phyloP scores from a whole-genome alignment of 108 stramenopile genomes.

The Fragilaria crotonensis region DNA sequence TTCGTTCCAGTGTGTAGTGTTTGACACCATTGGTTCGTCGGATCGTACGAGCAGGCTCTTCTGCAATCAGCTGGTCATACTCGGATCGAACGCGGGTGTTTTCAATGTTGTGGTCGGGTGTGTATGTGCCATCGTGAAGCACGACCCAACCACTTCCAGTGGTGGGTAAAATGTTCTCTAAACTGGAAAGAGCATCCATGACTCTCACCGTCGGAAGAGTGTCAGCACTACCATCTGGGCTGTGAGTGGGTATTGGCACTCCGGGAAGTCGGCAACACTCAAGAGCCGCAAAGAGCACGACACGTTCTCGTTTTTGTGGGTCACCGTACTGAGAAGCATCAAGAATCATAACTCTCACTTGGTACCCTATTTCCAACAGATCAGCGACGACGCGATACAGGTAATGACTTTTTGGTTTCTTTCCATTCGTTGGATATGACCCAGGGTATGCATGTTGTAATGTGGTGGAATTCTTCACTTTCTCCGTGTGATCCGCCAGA shows the following conservation, averaged over 20 bases:
- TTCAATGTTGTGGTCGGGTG: slow-evolving; percentile 16
- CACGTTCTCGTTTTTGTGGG: slow-evolving; percentile 37
- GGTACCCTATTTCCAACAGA: slow-evolving; percentile 34
- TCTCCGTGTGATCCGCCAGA: neutral
- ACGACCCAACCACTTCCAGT: slow-evolving; percentile 10
- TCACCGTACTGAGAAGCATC: slow-evolving; percentile 34
- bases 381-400: slow-evolving; percentile 18
- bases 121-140: slow-evolving; percentile 2
- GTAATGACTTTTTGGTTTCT: slow-evolving; percentile 16
- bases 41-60: slow-evolving; percentile 39
- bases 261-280: slow-evolving; percentile 23
- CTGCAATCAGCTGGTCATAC: slow-evolving; percentile 9
- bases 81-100: slow-evolving; percentile 5
- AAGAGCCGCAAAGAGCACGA: slow-evolving; percentile 35
- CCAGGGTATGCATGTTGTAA: neutral
- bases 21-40: slow-evolving; percentile 14
- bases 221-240: slow-evolving; percentile 15
- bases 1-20: slow-evolving; percentile 33
- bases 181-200: slow-evolving; percentile 30
- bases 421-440: neutral
- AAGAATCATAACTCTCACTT: slow-evolving; percentile 31
- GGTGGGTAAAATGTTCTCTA: slow-evolving; percentile 24
- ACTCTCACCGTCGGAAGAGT: slow-evolving; percentile 22
- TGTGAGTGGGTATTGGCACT: slow-evolving; percentile 36
- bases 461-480: neutral